Conservation (phyloP, 2,329 filamentous ascomycete genomes). For the Curvularia hawaiiensis region DNA sequence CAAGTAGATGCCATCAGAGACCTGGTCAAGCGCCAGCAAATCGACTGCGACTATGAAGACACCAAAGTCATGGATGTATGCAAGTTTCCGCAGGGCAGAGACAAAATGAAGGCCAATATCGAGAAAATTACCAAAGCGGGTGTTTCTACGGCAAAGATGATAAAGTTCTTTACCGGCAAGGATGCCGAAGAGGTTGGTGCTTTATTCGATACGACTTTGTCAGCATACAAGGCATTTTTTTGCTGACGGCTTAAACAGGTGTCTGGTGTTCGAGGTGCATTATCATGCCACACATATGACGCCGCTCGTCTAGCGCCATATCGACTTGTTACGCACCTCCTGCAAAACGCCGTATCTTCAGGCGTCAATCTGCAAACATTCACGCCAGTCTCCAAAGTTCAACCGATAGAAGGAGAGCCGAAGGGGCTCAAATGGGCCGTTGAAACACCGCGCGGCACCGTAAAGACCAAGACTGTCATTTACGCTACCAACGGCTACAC, state of each 20-base stretch:
- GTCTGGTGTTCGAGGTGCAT: slow-evolving; percentile 17
- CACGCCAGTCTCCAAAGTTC: slow-evolving; percentile 12
- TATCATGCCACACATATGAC: slow-evolving; percentile 19
- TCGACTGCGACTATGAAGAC: slow-evolving; percentile 21
- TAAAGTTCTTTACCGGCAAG: slow-evolving; percentile 6
- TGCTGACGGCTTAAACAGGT: slow-evolving; percentile 3
- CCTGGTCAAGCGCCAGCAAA: slow-evolving; percentile 13
- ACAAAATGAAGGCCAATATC: slow-evolving; percentile 13
- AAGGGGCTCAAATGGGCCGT: slow-evolving; percentile 5
- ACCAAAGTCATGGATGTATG: slow-evolving; percentile 18
- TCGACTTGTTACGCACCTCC: slow-evolving; percentile 12
- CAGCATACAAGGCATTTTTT: neutral
- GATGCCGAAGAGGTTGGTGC: slow-evolving; percentile 18
- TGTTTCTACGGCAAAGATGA: slow-evolving; percentile 14
- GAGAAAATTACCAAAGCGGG: slow-evolving; percentile 7
- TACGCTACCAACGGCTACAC: slow-evolving; percentile 32
- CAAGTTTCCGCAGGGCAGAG: slow-evolving; percentile 7
- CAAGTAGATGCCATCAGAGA: slow-evolving; percentile 16
- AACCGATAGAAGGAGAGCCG: neutral
- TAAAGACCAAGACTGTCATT: slow-evolving; percentile 17
- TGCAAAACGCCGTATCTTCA: slow-evolving; percentile 12
- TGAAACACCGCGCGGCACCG: slow-evolving; percentile 14
- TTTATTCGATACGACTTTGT: too few relatives aligned
- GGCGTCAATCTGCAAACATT: slow-evolving; percentile 20
- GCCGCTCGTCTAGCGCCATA: slow-evolving; percentile 19